Conservation (phyloP, 176 grass and related monocot genomes). For the Echinochloa phyllopogon region DNA sequence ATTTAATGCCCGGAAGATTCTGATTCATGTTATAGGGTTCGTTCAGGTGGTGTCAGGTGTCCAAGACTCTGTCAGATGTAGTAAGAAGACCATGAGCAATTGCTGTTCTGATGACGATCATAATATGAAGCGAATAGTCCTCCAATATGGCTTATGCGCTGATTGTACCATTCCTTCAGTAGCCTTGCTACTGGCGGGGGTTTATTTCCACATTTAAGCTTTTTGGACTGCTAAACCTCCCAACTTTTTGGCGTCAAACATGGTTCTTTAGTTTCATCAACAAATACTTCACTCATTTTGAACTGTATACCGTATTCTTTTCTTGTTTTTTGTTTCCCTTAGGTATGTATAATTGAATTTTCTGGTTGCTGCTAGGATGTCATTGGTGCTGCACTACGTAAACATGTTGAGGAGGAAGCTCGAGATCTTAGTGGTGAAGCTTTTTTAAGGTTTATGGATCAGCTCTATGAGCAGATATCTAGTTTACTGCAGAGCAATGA, state of each 20-base stretch:
- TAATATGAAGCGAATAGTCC: neutral
- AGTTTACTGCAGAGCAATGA: constrained; percentile 72
- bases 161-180: constrained; percentile 24
- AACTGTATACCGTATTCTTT: constrained; percentile 22
- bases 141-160: neutral
- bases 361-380: constrained; percentile 63
- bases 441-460: constrained; percentile 98
- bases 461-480: constrained; percentile 89
- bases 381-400: constrained; percentile 68
- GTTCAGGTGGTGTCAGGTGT: neutral
- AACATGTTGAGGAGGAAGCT: constrained; percentile 92
- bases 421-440: constrained; percentile 85
- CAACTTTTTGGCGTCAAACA: constrained; percentile 26
- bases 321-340: constrained; percentile 16
- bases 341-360: constrained; percentile 25
- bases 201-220: constrained; percentile 7
- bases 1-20: neutral
- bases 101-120: neutral
- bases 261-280: neutral
- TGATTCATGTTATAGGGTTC: neutral
- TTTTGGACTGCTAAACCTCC: constrained; percentile 24
- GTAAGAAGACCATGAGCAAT: neutral
- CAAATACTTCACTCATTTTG: neutral
- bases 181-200: neutral
- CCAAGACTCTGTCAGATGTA: neutral